Percentiles rank a stretch among this genome's conserved stretches.
These are phyloP conservation scores for Globisporangium paddicum DNA, from an alignment of 352 stramenopile genomes.

Conservation along the genomic window DNA sequence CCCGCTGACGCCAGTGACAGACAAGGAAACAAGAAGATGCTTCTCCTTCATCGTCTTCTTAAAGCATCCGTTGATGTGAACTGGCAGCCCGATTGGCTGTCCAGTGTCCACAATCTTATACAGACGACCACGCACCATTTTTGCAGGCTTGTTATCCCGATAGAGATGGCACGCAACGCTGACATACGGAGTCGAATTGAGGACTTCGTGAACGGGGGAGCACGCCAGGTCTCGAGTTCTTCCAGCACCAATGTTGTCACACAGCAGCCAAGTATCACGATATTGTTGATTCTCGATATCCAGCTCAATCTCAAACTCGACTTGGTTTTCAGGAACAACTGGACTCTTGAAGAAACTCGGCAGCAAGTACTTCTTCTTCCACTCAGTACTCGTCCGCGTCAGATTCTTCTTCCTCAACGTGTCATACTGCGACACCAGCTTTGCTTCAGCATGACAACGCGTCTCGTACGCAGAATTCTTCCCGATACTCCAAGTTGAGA, in stretches of 20 bases:
- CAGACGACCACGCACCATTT: slow-evolving; percentile 43
- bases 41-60: slow-evolving; percentile 58
- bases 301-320: slow-evolving; percentile 60
- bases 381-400: slow-evolving; percentile 53
- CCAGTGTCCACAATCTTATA: slow-evolving; percentile 53
- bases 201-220: slow-evolving; percentile 51
- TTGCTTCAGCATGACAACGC: slow-evolving; percentile 46
- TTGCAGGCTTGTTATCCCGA: slow-evolving; percentile 33
- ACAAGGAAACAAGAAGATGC: slow-evolving; percentile 20
- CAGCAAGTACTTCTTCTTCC: slow-evolving; percentile 75
- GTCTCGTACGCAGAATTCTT: slow-evolving; percentile 58
- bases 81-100: slow-evolving; percentile 42
- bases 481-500: slow-evolving; percentile 64
- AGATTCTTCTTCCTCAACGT: slow-evolving; percentile 42
- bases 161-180: slow-evolving; percentile 60
- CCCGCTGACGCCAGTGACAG: slow-evolving; percentile 8
- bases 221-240: slow-evolving; percentile 64
- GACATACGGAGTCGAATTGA: slow-evolving; percentile 61
- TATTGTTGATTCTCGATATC: slow-evolving; percentile 52
- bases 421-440: slow-evolving; percentile 27
- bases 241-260: slow-evolving; percentile 60
- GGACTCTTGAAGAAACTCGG: slow-evolving; percentile 74
- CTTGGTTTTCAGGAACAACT: slow-evolving; percentile 51
- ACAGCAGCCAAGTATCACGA: slow-evolving; percentile 57
- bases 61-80: slow-evolving; percentile 79